Percentiles rank a stretch among this genome's conserved stretches.
Evolutionary conservation across 2,329 filamentous ascomycete genomes (phyloP).

Genomic region (Pseudovirgaria hyperparasitica): DNA sequence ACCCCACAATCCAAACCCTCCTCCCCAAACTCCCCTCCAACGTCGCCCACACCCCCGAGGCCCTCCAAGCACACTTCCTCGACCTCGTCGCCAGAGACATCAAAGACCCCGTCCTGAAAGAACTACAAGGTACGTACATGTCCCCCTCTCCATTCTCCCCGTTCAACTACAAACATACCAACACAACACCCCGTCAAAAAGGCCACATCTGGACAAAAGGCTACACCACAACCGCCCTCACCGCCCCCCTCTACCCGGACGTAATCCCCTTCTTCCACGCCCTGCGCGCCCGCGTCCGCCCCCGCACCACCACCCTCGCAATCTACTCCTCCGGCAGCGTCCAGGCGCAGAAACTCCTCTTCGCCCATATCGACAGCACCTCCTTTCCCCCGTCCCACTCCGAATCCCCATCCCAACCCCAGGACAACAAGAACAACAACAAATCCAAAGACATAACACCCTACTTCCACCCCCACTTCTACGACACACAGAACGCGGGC

Average conservation of each 20-base stretch:
- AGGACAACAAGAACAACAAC: slow-evolving; percentile 10
- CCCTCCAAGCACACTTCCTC: slow-evolving; percentile 53
- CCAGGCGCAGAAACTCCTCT: slow-evolving; percentile 67
- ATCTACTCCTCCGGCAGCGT: slow-evolving; percentile 79
- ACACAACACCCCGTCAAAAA: slow-evolving; percentile 9
- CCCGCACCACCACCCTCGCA: slow-evolving; percentile 46
- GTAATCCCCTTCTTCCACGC: slow-evolving; percentile 49
- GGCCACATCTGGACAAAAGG: slow-evolving; percentile 65
- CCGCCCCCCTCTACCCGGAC: slow-evolving; percentile 62
- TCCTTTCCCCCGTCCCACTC: neutral
- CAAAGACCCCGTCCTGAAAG: slow-evolving; percentile 67
- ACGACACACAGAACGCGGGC: slow-evolving; percentile 72
- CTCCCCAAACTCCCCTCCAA: slow-evolving; percentile 58
- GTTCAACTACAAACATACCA: slow-evolving; percentile 2
- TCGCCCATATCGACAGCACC: slow-evolving; percentile 41
- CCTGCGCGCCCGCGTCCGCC: slow-evolving; percentile 45
- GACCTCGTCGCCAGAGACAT: slow-evolving; percentile 61
- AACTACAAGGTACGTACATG: slow-evolving; percentile 45
- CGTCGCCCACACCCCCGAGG: slow-evolving; percentile 43
- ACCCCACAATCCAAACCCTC: slow-evolving; percentile 51
- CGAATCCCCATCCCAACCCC: neutral
- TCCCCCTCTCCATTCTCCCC: slow-evolving; percentile 2
- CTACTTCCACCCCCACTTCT: slow-evolving; percentile 36
- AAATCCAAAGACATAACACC: slow-evolving; percentile 28
- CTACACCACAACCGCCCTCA: slow-evolving; percentile 56